Conservation (phyloP, 192 early-diverging fungal species). For the Coemansia sp. region DNA sequence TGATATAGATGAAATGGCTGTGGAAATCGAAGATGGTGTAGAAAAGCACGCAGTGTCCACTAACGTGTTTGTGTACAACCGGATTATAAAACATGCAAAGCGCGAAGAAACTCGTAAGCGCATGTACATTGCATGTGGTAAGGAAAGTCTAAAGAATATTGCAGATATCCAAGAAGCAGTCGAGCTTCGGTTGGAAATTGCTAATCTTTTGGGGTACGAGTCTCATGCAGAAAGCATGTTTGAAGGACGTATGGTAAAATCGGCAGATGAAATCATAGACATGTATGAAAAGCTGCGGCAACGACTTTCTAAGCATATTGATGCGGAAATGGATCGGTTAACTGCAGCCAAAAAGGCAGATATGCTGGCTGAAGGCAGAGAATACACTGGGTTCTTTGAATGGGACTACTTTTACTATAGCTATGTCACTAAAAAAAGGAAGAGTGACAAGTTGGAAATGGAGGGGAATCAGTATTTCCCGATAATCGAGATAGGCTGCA, state of each 20-base stretch:
- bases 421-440: neutral
- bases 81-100: slow-evolving; percentile 47
- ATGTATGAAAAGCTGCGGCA: slow-evolving; percentile 25
- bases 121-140: slow-evolving; percentile 45
- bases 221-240: slow-evolving; percentile 63
- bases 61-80: slow-evolving; percentile 52
- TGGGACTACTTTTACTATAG: slow-evolving; percentile 69
- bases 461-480: slow-evolving; percentile 59
- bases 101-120: slow-evolving; percentile 49
- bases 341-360: slow-evolving; percentile 32
- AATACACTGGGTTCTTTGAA: slow-evolving; percentile 39
- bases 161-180: slow-evolving; percentile 54
- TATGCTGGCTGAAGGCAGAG: slow-evolving; percentile 22
- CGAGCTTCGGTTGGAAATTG: slow-evolving; percentile 41
- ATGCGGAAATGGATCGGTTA: slow-evolving; percentile 57
- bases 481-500: slow-evolving; percentile 52
- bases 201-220: slow-evolving; percentile 61
- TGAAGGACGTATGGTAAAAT: slow-evolving; percentile 71
- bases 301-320: slow-evolving; percentile 50
- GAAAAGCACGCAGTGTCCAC: slow-evolving; percentile 58
- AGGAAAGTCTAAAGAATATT: slow-evolving; percentile 51
- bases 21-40: slow-evolving; percentile 39
- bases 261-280: slow-evolving; percentile 51
- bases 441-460: neutral
- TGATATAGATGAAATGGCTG: slow-evolving; percentile 50